Evolutionary conservation across 306 rosid genomes (phyloP).

Genomic region (Geum urbanum): DNA sequence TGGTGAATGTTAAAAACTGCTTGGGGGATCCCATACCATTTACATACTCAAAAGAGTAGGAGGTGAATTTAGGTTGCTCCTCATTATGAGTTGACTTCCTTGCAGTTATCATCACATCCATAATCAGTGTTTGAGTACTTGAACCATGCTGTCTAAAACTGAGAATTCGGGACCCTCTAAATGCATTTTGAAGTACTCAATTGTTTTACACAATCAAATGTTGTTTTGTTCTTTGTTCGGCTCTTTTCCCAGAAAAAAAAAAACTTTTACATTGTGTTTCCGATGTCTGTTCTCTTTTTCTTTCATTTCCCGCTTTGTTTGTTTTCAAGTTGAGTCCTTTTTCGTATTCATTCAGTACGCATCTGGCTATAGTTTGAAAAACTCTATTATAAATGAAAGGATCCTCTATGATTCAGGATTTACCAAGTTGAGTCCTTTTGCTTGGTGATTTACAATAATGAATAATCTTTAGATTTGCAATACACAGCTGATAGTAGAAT

Average conservation of each 20-base stretch:
- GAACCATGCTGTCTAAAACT: slow-evolving; percentile 33
- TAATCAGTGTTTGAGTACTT: slow-evolving; percentile 43
- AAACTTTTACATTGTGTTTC: neutral
- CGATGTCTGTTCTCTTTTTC: neutral
- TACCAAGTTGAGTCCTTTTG: too few species aligned
- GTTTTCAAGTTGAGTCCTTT: neutral
- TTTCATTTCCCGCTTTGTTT: neutral
- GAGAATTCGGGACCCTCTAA: slow-evolving; percentile 19
- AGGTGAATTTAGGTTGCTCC: slow-evolving; percentile 39
- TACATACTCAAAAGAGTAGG: slow-evolving; percentile 35
- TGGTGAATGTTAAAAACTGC: slow-evolving; percentile 40
- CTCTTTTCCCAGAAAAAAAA: neutral
- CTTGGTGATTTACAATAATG: neutral
- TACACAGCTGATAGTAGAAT: neutral
- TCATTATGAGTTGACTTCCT: slow-evolving; percentile 63
- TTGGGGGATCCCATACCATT: slow-evolving; percentile 64
- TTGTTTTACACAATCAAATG: neutral
- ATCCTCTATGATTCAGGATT: too few species aligned
- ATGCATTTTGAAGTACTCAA: slow-evolving; percentile 13
- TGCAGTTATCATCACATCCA: slow-evolving; percentile 52
- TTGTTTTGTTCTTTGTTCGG: neutral
- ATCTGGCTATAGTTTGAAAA: neutral
- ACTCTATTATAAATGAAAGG: neutral
- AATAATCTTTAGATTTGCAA: neutral
- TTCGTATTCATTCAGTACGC: neutral